Evolutionary conservation across 495 filamentous ascomycete species (phyloP), one percentile per base, ranked within the genome.

Genomic region (Amphirosellinia nigrospora): DNA sequence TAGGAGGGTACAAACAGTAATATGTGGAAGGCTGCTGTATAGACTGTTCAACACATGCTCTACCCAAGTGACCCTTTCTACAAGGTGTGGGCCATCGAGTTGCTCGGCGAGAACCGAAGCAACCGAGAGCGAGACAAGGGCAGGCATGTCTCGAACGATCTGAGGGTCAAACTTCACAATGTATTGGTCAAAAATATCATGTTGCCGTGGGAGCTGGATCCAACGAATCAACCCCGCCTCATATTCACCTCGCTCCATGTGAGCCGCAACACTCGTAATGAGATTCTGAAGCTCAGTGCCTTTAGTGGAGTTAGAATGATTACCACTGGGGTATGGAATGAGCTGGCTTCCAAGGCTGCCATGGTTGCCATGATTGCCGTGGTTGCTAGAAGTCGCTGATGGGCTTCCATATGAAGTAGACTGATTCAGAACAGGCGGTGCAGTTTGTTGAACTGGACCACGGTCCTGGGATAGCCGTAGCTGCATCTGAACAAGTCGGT

Each of bases 41-140:
- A 88, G 83, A 23, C 80, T 74, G 46, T 77, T 77, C 43, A 98
- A 82, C 43, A 94, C 88, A 32, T 86, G 84, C 68, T 96, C 91
- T 60, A 98, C 82, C 92, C 94, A 96, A 32, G 81, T 79, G 10
- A 99, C 81, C 69, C 93, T 92, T 78, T 93, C 84, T 50, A 80
- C 72, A 39, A 92, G 70, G 36, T 75, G 74, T 72, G 91, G 87
- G 38, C 86, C 86, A 34, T 90, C 83, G 69, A 98, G 83, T 32
- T 90, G 85, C 9, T 88, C 84, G 34, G 92, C 92, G 19, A 98
- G 87, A 16, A 93, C 93, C 3, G 93, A 92, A 56, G 90, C 91
- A 39, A 96, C 90, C 0, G 94, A 97, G 30, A 98, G 87, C 7
- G 90, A 83, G 26, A 98, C 87, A 46, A 98, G 87, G 4, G 92